phyloP scores from a whole-genome alignment of 768 basidiomycete genomes.

The Exsudoporus frostii region DNA sequence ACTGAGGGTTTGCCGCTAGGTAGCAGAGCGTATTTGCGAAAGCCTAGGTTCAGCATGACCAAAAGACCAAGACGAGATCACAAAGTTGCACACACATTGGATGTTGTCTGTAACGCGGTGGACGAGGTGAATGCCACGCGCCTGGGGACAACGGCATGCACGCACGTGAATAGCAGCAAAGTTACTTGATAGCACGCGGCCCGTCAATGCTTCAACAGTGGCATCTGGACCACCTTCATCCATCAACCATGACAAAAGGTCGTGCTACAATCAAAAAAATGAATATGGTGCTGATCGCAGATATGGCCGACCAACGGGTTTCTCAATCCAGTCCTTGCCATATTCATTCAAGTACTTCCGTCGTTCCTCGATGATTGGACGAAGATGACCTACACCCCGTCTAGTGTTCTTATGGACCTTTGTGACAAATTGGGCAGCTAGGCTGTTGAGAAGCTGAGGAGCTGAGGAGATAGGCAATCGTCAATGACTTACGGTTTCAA shows the following conservation, averaged over 20 bases:
- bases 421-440: conserved; percentile 15
- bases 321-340: conserved; percentile 29
- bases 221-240: neutral
- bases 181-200: conserved; percentile 1
- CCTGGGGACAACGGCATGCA: neutral
- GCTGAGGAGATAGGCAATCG: neutral
- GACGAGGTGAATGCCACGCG: neutral
- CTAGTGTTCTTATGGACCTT: neutral
- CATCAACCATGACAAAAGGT: conserved; percentile 22
- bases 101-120: neutral
- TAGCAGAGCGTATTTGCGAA: neutral
- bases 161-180: conserved; percentile 25
- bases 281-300: neutral
- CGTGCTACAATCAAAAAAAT: conserved; percentile 23
- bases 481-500: conserved; percentile 30
- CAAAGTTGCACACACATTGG: neutral
- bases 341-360: conserved; percentile 18
- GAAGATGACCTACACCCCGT: conserved; percentile 10
- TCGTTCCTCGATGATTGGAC: conserved; percentile 33
- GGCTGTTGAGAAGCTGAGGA: conserved; percentile 3
- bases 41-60: neutral
- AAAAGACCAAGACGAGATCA: neutral
- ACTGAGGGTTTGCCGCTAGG: neutral
- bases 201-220: conserved; percentile 10
- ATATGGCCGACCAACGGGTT: conserved; percentile 26